phyloP scores from a whole-genome alignment of 768 basidiomycete species.

The Mycena galericulata region DNA sequence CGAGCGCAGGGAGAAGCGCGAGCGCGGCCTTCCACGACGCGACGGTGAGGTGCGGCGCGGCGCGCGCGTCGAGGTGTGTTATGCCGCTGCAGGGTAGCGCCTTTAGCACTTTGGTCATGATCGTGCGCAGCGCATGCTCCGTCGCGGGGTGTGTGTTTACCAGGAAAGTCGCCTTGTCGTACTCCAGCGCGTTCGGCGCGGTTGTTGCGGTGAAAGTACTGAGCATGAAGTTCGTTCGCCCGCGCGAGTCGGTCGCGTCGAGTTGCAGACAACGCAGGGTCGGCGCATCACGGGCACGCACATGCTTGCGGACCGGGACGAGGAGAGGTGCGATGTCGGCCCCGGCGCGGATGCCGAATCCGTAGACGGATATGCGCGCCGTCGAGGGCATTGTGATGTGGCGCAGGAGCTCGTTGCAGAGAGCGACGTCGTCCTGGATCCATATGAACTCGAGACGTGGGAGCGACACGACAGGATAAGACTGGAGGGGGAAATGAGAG shows the following conservation, averaged over 20 bases:
- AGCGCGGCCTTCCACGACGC: constrained; percentile 2
- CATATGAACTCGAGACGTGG: neutral
- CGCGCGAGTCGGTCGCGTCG: neutral
- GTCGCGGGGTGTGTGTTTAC: neutral
- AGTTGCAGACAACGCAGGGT: neutral
- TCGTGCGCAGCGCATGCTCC: neutral
- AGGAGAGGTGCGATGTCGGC: neutral
- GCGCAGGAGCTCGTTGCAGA: neutral
- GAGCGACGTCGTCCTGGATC: neutral
- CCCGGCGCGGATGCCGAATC: neutral
- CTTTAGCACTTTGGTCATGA: constrained; percentile 8
- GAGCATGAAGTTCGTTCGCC: neutral
- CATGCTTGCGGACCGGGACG: constrained; percentile 3
- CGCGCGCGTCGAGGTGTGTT: constrained; percentile 7
- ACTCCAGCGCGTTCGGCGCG: neutral
- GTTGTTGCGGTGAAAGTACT: neutral
- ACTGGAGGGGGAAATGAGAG: too few species aligned
- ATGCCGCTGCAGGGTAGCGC: neutral
- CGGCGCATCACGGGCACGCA: neutral
- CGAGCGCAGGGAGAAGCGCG: neutral
- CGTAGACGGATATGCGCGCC: neutral
- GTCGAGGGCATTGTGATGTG: neutral
- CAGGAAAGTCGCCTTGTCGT: neutral
- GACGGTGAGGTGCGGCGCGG: neutral
- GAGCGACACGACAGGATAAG: neutral